Evolutionary conservation across 2,329 filamentous ascomycete species (phyloP), one percentile per base, ranked within the genome.

Genomic region (Niveomyces coronatus): DNA sequence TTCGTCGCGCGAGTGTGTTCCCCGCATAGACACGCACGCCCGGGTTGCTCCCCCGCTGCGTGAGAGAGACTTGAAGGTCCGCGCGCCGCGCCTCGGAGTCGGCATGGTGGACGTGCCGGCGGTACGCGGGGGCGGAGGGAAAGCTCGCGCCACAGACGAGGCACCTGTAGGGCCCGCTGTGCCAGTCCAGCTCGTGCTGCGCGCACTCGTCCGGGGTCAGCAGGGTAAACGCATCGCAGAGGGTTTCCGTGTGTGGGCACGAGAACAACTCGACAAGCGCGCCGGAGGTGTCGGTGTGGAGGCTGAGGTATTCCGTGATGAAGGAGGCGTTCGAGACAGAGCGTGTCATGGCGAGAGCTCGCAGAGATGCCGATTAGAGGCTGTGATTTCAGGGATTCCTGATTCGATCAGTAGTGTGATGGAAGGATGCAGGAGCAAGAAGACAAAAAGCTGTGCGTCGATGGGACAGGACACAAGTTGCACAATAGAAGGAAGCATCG

Each of bases 101-200:
- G 1, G 9, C 6, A 13, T 33, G 29, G 10, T 39, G 37, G 1
- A 3, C 17, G 9, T 39, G 37, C 1, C 37, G 29, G 1, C 18
- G 30, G 1, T 33, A 24, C 3, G 22, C 14, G 3, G 37, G 10
- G 4, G 9, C 31, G 3, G 26, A 35, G 5, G 31, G 19, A 14
- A 35, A 40, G 1, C 1, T 6, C 9, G 30, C 24, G 4, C 37
- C 37, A 13, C 37, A 40, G 13, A 40, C 11, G 10, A 19, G 13
- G 16, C 42, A 44, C 4, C 10, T 10, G 19, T 44, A 44, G 2
- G 42, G 42, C 0, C 31, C 42, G 1, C 19, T 16, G 15, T 44
- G 42, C 34, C 35, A 41, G n/a, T 41, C 39, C 0, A 4, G 3
- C 3, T 41, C 35, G 17, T 44, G 42, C 5, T 13, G 16, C 4